A percentile compares a stretch with the other conserved stretches of the same genome.
These are phyloP conservation scores for Ziziphus jujuba DNA, from an alignment of 306 rosid species.

Conservation along the genomic window DNA sequence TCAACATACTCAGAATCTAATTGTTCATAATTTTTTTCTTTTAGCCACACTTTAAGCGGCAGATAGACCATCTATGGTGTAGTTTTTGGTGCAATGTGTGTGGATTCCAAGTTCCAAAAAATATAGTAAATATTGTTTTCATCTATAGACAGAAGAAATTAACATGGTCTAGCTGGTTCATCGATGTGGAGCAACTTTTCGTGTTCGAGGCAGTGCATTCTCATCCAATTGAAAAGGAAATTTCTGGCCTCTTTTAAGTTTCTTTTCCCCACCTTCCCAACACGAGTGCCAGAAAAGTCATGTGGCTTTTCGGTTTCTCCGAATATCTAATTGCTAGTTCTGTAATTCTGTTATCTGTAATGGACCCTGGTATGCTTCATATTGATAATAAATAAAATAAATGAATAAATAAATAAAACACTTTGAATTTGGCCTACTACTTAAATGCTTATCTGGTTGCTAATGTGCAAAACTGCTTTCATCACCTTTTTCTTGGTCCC, in stretches of 20 bases:
- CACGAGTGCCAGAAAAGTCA: neutral
- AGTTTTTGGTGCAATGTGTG: too few relatives aligned
- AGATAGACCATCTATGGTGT: too few relatives aligned
- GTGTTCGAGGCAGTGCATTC: neutral
- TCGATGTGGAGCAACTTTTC: neutral
- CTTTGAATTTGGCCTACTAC: too few relatives aligned
- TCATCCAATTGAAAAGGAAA: neutral
- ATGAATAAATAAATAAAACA: too few relatives aligned
- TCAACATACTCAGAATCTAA: too few relatives aligned
- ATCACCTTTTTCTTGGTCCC: neutral
- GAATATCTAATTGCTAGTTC: neutral
- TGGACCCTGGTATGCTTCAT: neutral
- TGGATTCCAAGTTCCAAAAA: too few relatives aligned
- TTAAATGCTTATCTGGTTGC: neutral
- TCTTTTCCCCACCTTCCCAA: neutral
- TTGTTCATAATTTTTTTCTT: too few relatives aligned
- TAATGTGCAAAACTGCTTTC: too few relatives aligned
- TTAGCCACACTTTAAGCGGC: too few relatives aligned
- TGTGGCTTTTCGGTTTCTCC: neutral
- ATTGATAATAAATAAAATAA: neutral
- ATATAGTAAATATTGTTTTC: too few relatives aligned
- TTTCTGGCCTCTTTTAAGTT: neutral
- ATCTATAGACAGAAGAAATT: too few relatives aligned
- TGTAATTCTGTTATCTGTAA: neutral
- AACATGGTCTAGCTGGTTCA: too few relatives aligned